These are phyloP conservation scores for Bryoerythrophyllum caledonicum DNA, from an alignment of 225 moss, liverwort and hornwort genomes.

Conservation along the genomic window DNA sequence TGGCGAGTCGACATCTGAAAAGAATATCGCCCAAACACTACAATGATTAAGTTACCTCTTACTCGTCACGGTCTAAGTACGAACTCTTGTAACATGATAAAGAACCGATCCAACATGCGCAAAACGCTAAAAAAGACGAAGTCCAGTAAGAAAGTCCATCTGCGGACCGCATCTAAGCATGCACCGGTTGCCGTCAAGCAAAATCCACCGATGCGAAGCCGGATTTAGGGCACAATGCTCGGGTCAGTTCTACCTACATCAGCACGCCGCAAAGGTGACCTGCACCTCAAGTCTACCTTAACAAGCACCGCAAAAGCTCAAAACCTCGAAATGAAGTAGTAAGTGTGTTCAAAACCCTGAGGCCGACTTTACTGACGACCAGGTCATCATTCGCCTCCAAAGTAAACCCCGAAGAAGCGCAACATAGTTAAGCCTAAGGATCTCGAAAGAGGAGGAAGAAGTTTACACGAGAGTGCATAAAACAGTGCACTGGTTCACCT, in stretches of 20 bases:
- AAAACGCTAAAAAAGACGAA: background rate
- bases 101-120: background rate
- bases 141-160: background rate
- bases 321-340: background rate
- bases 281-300: background rate
- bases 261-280: background rate
- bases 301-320: background rate
- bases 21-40: background rate
- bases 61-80: background rate
- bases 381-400: conserved; percentile 6
- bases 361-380: background rate
- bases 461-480: background rate
- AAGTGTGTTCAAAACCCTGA: background rate
- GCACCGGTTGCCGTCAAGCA: background rate
- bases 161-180: background rate
- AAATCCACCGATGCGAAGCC: background rate
- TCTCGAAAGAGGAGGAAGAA: background rate
- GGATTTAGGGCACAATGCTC: conserved; percentile 17
- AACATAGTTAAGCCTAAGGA: background rate
- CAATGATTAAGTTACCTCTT: background rate
- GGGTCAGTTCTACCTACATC: background rate
- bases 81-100: background rate
- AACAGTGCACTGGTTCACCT: background rate
- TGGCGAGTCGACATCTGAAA: background rate
- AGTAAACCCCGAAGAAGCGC: background rate